These are phyloP conservation scores for Gossypium thurberi DNA, from an alignment of 345 rosid genomes.

Conservation along the genomic window DNA sequence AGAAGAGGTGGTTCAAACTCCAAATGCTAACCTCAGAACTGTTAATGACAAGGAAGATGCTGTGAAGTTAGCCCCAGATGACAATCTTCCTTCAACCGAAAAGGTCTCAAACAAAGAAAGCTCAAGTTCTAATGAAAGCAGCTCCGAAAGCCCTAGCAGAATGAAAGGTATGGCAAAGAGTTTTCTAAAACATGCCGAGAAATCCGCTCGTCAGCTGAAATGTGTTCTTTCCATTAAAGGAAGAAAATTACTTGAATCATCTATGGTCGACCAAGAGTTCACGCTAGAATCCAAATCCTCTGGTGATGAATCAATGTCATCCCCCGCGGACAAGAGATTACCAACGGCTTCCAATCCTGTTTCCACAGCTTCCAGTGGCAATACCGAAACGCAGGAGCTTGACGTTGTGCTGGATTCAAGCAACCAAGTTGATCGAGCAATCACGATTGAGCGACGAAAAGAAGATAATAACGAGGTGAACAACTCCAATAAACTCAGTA, in stretches of 20 bases:
- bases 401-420: conserved; percentile 11
- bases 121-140: conserved; percentile 31
- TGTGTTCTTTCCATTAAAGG: conserved; percentile 62
- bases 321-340: conserved; percentile 16
- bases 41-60: conserved; percentile 35
- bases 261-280: conserved; percentile 23
- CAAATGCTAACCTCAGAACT: conserved; percentile 46
- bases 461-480: conserved; percentile 10
- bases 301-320: conserved; percentile 34
- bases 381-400: conserved; percentile 19
- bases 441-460: conserved; percentile 14
- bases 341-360: conserved; percentile 21
- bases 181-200: conserved; percentile 53
- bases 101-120: conserved; percentile 27
- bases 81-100: conserved; percentile 26
- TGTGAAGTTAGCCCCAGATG: conserved; percentile 43
- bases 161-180: conserved; percentile 58
- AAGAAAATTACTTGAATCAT: conserved; percentile 20
- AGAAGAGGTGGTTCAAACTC: conserved; percentile 41
- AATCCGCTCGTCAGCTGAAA: conserved; percentile 47
- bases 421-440: conserved; percentile 19
- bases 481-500: conserved; percentile 10
- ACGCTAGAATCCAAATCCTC: conserved; percentile 35
- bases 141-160: conserved; percentile 38
- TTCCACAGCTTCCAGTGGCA: background rate